These are phyloP conservation scores for Talaromyces islandicus DNA, from an alignment of 2,329 filamentous ascomycete genomes.

Conservation along the genomic window DNA sequence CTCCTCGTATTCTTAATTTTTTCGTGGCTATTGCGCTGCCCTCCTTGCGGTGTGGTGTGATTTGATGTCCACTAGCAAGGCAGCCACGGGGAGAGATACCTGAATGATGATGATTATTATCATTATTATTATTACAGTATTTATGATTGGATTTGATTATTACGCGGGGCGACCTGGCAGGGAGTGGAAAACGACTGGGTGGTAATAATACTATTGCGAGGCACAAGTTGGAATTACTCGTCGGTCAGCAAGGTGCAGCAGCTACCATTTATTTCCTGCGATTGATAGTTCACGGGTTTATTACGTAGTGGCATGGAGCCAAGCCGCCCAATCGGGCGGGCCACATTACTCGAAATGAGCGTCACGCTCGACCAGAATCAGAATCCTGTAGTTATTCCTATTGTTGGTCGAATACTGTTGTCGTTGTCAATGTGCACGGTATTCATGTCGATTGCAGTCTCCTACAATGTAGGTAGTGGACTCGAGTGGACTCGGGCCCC, in stretches of 20 bases:
- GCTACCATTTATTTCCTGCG: neutral
- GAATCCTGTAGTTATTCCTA: neutral
- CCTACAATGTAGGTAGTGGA: neutral
- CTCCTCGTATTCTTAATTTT: neutral
- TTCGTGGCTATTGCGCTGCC: neutral
- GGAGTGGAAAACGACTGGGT: no score
- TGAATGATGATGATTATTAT: no score
- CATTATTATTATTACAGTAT: no score
- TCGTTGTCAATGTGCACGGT: no score
- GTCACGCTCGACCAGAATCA: neutral
- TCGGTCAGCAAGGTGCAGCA: neutral
- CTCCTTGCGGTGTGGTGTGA: neutral
- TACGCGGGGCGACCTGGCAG: no score
- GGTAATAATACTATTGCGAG: no score
- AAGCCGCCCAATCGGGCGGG: neutral
- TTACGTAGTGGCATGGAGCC: neutral
- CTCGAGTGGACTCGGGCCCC: neutral
- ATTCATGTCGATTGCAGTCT: neutral
- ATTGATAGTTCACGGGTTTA: neutral
- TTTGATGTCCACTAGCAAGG: neutral
- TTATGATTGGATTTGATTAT: no score
- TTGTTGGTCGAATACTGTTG: neutral
- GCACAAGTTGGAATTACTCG: neutral
- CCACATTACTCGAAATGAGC: neutral
- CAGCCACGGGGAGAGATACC: no score